A percentile compares a stretch with the other conserved stretches of the same genome.
Conservation (phyloP, 2,329 filamentous ascomycete species). For the Alternaria sp. region DNA sequence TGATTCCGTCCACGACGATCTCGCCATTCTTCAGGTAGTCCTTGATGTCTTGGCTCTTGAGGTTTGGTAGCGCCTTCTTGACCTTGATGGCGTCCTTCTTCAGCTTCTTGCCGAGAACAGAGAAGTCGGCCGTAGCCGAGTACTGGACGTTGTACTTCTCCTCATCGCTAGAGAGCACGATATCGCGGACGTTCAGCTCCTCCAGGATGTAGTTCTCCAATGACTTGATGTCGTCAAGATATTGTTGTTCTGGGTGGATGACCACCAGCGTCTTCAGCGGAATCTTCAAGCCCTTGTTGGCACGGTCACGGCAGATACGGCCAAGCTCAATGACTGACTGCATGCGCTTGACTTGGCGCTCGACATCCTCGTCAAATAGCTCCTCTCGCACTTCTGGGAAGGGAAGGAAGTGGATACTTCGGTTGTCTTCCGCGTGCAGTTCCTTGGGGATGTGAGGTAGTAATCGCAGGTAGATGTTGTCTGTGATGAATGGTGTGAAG, state of each 20-base stretch:
- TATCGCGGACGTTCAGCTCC: slow-evolving; percentile 87
- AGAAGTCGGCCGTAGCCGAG: slow-evolving; percentile 89
- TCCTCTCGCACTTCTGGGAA: slow-evolving; percentile 90
- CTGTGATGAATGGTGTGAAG: slow-evolving; percentile 94
- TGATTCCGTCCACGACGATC: slow-evolving; percentile 85
- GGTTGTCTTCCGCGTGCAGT: slow-evolving; percentile 71
- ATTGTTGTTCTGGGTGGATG: slow-evolving; percentile 81
- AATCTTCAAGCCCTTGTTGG: slow-evolving; percentile 84
- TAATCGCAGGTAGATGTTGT: slow-evolving; percentile 88
- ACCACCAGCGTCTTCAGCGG: slow-evolving; percentile 89
- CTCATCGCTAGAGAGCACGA: slow-evolving; percentile 85
- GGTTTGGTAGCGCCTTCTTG: slow-evolving; percentile 82
- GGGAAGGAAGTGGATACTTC: slow-evolving; percentile 89
- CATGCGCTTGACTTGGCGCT: slow-evolving; percentile 88
- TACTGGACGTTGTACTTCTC: slow-evolving; percentile 91
- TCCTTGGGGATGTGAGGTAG: slow-evolving; percentile 80
- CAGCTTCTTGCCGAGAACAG: slow-evolving; percentile 92
- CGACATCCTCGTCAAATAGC: slow-evolving; percentile 84
- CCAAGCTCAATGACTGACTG: slow-evolving; percentile 93
- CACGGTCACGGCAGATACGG: slow-evolving; percentile 83
- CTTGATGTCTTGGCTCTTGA: slow-evolving; percentile 83
- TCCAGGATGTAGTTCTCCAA: slow-evolving; percentile 88
- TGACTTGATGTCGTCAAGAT: slow-evolving; percentile 84
- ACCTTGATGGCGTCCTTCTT: slow-evolving; percentile 93
- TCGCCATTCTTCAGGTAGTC: slow-evolving; percentile 74